These are phyloP conservation scores for Annulohypoxylon moriforme DNA, from an alignment of 495 filamentous ascomycete genomes.

Conservation along the genomic window DNA sequence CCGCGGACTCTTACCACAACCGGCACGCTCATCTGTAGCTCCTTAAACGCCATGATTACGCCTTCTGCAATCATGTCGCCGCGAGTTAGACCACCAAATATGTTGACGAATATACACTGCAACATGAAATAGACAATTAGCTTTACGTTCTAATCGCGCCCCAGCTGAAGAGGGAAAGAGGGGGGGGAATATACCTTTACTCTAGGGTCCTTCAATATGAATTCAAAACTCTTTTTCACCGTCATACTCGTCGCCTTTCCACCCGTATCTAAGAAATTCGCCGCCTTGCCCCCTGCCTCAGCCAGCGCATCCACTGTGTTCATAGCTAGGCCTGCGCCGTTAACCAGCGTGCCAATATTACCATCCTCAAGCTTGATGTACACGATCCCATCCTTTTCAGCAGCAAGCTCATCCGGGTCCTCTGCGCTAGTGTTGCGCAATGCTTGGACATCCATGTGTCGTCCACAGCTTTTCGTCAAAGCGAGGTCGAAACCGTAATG, in stretches of 20 bases:
- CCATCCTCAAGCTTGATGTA: conserved; percentile 65
- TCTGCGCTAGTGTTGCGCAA: conserved; percentile 64
- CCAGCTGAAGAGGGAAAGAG: background rate
- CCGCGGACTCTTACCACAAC: conserved; percentile 87
- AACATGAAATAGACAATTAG: background rate
- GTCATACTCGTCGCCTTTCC: conserved; percentile 91
- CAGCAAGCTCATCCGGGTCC: conserved; percentile 70
- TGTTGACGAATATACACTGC: conserved; percentile 80
- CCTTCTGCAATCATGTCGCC: conserved; percentile 91
- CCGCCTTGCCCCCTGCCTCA: conserved; percentile 69
- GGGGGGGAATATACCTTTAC: conserved; percentile 64
- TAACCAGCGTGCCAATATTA: conserved; percentile 80
- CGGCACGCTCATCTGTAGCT: conserved; percentile 74
- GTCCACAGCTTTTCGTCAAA: conserved; percentile 71
- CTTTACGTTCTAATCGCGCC: conserved; percentile 33
- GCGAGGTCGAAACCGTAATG: conserved; percentile 83
- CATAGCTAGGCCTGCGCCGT: conserved; percentile 92
- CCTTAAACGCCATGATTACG: conserved; percentile 79
- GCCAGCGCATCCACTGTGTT: conserved; percentile 86
- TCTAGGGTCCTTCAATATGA: conserved; percentile 75
- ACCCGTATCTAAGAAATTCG: conserved; percentile 91
- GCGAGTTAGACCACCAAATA: conserved; percentile 87
- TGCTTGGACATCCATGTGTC: conserved; percentile 73
- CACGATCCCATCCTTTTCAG: conserved; percentile 73
- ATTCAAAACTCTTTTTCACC: conserved; percentile 78